phyloP scores from a whole-genome alignment of 2,329 filamentous ascomycete genomes.

The Cladobotryum mycophilum region DNA sequence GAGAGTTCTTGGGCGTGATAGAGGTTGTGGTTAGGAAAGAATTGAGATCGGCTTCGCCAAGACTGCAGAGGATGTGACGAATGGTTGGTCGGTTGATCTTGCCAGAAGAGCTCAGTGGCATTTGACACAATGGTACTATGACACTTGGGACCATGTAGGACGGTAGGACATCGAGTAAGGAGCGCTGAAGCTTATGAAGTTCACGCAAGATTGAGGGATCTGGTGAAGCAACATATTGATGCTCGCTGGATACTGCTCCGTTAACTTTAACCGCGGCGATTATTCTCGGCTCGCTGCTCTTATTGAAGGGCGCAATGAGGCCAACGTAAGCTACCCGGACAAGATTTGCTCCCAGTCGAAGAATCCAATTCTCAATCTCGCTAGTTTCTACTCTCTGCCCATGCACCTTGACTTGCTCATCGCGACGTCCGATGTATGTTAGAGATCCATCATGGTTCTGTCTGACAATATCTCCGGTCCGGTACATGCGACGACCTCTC shows the following conservation, averaged over 20 bases:
- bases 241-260: not conserved
- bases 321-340: slow-evolving; percentile 3
- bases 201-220: not conserved
- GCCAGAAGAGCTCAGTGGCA: slow-evolving; percentile 12
- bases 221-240: not conserved
- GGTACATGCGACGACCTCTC: slow-evolving; percentile 10
- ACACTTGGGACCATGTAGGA: slow-evolving; percentile 15
- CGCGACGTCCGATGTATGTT: slow-evolving; percentile 43
- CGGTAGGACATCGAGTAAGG: slow-evolving; percentile 3
- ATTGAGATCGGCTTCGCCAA: not conserved
- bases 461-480: slow-evolving; percentile 39
- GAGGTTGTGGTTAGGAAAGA: not conserved
- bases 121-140: slow-evolving; percentile 10
- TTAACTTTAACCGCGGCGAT: not conserved
- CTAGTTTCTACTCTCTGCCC: slow-evolving; percentile 47
- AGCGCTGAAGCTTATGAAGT: not conserved
- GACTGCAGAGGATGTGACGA: not conserved
- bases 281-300: not conserved
- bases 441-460: slow-evolving; percentile 34
- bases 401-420: slow-evolving; percentile 50
- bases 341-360: not conserved
- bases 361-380: slow-evolving; percentile 12
- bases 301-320: not conserved
- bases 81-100: slow-evolving; percentile 12
- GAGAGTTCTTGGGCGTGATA: not conserved